phyloP scores from a whole-genome alignment of 2,329 filamentous ascomycete genomes.

The Corynespora cassiicola region DNA sequence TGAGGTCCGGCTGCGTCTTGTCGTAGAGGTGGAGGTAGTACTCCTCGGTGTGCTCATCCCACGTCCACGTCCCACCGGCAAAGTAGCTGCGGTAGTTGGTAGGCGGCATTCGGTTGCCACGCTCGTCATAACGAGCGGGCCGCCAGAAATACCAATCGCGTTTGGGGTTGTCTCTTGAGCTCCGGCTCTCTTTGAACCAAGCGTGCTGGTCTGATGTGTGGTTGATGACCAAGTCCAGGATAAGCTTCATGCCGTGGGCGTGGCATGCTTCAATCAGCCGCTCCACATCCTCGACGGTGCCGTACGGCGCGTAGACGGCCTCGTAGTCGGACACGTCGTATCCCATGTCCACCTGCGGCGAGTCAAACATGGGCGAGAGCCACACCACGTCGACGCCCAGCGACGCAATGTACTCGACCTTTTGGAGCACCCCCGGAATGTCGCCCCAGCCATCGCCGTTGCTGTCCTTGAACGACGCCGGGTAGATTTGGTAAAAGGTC shows the following conservation, averaged over 20 bases:
- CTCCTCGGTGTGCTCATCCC: slow-evolving; percentile 54
- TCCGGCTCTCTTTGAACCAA: slow-evolving; percentile 73
- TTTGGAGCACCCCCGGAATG: slow-evolving; percentile 67
- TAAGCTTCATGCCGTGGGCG: slow-evolving; percentile 69
- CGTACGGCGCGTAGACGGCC: slow-evolving; percentile 69
- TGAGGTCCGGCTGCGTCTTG: slow-evolving; percentile 55
- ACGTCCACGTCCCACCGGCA: slow-evolving; percentile 49
- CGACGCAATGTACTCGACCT: slow-evolving; percentile 61
- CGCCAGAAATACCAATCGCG: slow-evolving; percentile 77
- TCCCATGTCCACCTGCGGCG: slow-evolving; percentile 72
- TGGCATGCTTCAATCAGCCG: slow-evolving; percentile 66
- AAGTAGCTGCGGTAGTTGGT: slow-evolving; percentile 59
- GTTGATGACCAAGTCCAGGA: slow-evolving; percentile 80
- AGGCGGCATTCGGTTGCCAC: slow-evolving; percentile 64
- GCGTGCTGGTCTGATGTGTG: slow-evolving; percentile 75
- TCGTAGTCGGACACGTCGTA: slow-evolving; percentile 75
- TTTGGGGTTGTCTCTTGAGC: slow-evolving; percentile 67
- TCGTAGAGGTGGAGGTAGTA: slow-evolving; percentile 57
- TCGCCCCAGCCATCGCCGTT: slow-evolving; percentile 68
- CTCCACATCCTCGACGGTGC: slow-evolving; percentile 71
- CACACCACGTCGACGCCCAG: slow-evolving; percentile 71
- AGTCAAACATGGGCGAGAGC: slow-evolving; percentile 71
- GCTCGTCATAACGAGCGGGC: slow-evolving; percentile 57
- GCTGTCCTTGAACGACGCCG: slow-evolving; percentile 56
- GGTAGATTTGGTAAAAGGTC: slow-evolving; percentile 54